phyloP scores from a whole-genome alignment of 108 stramenopile genomes.

The Craspedostauros australis region DNA sequence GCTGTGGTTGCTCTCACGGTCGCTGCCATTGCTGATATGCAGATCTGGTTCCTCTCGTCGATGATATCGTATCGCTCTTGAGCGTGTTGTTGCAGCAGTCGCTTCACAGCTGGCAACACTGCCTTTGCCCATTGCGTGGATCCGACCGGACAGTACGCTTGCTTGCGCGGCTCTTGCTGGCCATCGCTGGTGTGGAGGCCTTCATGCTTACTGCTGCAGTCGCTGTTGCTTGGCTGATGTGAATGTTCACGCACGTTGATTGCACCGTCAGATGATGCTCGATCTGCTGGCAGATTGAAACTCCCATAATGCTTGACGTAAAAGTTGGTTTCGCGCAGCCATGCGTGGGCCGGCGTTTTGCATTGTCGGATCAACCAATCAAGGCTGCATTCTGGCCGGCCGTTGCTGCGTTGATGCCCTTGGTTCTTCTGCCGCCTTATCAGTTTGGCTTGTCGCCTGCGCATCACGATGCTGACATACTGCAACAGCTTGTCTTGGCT shows the following conservation, averaged over 20 bases:
- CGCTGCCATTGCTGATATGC: not conserved
- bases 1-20: not conserved
- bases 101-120: not conserved
- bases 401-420: not conserved
- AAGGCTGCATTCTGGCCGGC: not conserved
- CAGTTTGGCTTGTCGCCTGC: constrained; percentile 18
- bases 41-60: too few species aligned
- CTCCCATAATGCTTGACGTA: constrained; percentile 3
- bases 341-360: constrained; percentile 16
- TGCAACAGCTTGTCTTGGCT: too few species aligned
- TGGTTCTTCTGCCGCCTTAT: constrained; percentile 7
- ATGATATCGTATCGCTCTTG: not conserved
- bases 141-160: constrained; percentile 3
- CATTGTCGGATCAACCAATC: constrained; percentile 31
- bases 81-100: not conserved
- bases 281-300: not conserved
- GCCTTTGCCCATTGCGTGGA: constrained; percentile 6
- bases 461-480: too few species aligned
- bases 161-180: constrained; percentile 1
- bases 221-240: not conserved
- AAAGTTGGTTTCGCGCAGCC: constrained; percentile 15
- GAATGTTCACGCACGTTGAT: not conserved
- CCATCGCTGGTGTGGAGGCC: not conserved
- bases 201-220: not conserved
- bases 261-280: not conserved